Evolutionary conservation across 768 basidiomycete genomes (phyloP).

Genomic region (Boletus pseudo-olivaceus): DNA sequence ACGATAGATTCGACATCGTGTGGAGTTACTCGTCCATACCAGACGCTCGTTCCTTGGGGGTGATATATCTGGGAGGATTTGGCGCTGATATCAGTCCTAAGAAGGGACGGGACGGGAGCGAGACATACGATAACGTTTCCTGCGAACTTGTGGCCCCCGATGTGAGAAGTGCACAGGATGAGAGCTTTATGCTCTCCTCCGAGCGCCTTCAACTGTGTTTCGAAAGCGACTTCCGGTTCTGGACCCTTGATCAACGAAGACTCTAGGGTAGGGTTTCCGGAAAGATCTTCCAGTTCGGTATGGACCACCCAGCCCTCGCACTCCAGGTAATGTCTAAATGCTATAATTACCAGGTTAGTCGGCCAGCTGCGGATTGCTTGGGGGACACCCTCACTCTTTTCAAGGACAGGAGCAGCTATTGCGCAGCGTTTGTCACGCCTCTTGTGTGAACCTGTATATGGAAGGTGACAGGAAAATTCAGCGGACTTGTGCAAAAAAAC

Average conservation of each 20-base stretch:
- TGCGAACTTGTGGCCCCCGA: conserved; percentile 91
- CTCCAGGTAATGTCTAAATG: conserved; percentile 61
- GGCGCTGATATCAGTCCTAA: not conserved
- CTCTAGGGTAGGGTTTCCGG: conserved; percentile 31
- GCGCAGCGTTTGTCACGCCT: conserved; percentile 88
- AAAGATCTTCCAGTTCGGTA: conserved; percentile 64
- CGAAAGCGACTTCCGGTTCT: conserved; percentile 54
- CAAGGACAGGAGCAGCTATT: conserved; percentile 81
- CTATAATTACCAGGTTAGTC: conserved; percentile 32
- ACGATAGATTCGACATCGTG: conserved; percentile 86
- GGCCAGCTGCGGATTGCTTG: conserved; percentile 14
- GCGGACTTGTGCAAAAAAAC: not conserved
- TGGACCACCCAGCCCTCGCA: conserved; percentile 71
- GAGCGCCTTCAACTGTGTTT: conserved; percentile 44
- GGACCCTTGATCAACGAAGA: conserved; percentile 5
- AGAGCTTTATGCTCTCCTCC: conserved; percentile 63
- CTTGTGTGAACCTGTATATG: conserved; percentile 79
- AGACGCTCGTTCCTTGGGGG: conserved; percentile 80
- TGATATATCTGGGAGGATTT: conserved; percentile 64
- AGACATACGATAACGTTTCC: conserved; percentile 83
- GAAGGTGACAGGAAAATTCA: not conserved
- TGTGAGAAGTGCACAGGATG: conserved; percentile 83
- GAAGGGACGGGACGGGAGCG: not conserved
- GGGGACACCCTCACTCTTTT: conserved; percentile 49
- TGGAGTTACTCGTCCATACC: conserved; percentile 92